Conservation (phyloP, 352 stramenopile species). For the Globisporangium ultimum region DNA sequence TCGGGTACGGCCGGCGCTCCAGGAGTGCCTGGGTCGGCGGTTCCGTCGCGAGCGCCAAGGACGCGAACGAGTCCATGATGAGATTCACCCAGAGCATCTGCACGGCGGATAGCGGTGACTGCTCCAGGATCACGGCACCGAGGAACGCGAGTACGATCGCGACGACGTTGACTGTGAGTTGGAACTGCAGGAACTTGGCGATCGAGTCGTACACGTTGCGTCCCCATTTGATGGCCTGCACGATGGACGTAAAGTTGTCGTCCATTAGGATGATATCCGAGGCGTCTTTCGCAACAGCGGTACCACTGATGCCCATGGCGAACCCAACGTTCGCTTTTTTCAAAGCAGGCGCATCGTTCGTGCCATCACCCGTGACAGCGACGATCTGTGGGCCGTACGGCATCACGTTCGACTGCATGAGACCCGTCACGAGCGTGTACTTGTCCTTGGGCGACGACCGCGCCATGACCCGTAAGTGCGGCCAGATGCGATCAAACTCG, state of each 20-base stretch:
- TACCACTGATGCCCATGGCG: slow-evolving; percentile 96
- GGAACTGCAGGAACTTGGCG: slow-evolving; percentile 98
- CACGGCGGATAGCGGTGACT: slow-evolving; percentile 92
- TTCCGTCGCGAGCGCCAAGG: slow-evolving; percentile 94
- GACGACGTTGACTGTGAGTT: slow-evolving; percentile 97
- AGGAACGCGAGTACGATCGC: slow-evolving; percentile 92
- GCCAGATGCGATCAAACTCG: slow-evolving; percentile 93
- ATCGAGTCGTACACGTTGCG: slow-evolving; percentile 97
- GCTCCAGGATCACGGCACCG: slow-evolving; percentile 69
- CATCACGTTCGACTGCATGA: slow-evolving; percentile 83
- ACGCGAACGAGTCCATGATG: slow-evolving; percentile 98
- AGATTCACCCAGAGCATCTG: slow-evolving; percentile 99
- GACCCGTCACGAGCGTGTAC: slow-evolving; percentile 93
- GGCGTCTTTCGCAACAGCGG: slow-evolving; percentile 93
- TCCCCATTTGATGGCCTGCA: slow-evolving; percentile 95
- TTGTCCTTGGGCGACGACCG: slow-evolving; percentile 96
- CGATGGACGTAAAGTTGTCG: slow-evolving; percentile 96
- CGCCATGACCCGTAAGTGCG: slow-evolving; percentile 88
- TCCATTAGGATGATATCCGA: slow-evolving; percentile 97
- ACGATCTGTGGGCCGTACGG: slow-evolving; percentile 87
- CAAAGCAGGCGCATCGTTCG: slow-evolving; percentile 95
- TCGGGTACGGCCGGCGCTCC: slow-evolving; percentile 89
- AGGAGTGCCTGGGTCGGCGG: slow-evolving; percentile 88
- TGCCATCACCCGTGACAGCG: slow-evolving; percentile 95
- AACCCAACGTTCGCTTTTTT: slow-evolving; percentile 97